Evolutionary conservation across 2,329 filamentous ascomycete species (phyloP).

Genomic region (Orbilia oligospora): DNA sequence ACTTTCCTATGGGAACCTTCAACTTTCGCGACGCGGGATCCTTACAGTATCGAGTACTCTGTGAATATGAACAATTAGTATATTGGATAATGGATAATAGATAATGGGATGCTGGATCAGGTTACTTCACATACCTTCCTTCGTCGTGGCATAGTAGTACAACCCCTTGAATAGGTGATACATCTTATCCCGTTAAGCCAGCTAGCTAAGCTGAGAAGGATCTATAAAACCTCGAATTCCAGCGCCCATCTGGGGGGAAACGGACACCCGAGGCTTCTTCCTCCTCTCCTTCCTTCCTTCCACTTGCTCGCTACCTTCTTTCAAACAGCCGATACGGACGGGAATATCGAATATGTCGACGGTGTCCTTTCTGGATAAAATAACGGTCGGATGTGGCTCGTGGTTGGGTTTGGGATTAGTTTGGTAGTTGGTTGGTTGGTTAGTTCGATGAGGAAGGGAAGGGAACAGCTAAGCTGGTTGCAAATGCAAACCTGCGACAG

Average conservation of each 20-base stretch:
- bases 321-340: not conserved
- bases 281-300: not conserved
- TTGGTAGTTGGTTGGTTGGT: not conserved
- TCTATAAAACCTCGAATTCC: slow-evolving; percentile 18
- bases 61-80: slow-evolving; percentile 66
- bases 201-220: not conserved
- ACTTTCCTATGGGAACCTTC: not conserved
- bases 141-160: slow-evolving; percentile 95
- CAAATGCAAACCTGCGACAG: not conserved
- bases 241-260: slow-evolving; percentile 34
- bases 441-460: not conserved
- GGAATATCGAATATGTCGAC: not conserved
- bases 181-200: slow-evolving; percentile 71
- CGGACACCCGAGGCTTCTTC: not conserved
- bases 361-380: slow-evolving; percentile 25
- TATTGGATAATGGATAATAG: not conserved
- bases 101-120: too few species aligned
- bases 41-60: slow-evolving; percentile 88
- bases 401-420: not conserved
- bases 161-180: slow-evolving; percentile 96
- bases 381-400: not conserved
- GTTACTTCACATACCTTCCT: slow-evolving; percentile 77
- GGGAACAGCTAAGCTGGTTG: slow-evolving; percentile 10
- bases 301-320: not conserved
- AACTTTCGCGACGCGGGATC: not conserved